Evolutionary conservation across 345 rosid species (phyloP).

Genomic region (Euphorbia pulcherrima): DNA sequence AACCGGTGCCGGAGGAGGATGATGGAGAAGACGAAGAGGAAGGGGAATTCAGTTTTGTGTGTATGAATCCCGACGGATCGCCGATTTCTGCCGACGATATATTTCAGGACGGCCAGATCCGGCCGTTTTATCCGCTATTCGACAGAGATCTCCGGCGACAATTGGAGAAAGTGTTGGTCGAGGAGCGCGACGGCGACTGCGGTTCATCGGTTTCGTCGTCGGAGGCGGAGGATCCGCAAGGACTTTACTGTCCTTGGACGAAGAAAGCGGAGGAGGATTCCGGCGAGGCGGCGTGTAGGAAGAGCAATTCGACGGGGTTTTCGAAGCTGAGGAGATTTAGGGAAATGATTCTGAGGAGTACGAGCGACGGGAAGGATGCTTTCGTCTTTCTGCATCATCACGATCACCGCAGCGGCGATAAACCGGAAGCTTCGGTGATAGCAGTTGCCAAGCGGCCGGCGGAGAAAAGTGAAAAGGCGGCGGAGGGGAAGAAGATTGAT

Average conservation of each 20-base stretch:
- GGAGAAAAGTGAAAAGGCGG: conserved; percentile 3
- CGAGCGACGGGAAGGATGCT: conserved; percentile 50
- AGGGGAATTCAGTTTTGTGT: conserved; percentile 42
- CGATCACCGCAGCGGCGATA: not conserved
- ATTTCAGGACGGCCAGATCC: conserved; percentile 47
- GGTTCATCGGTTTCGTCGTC: conserved; percentile 14
- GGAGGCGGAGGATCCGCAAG: conserved; percentile 24
- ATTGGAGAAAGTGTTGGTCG: conserved; percentile 29
- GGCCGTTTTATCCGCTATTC: conserved; percentile 44
- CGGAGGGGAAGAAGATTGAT: conserved; percentile 2
- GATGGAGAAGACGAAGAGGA: conserved; percentile 25
- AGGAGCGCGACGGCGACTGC: conserved; percentile 7
- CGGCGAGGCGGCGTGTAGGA: conserved; percentile 29
- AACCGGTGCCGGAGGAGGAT: not conserved
- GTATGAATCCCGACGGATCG: conserved; percentile 29
- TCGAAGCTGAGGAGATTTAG: conserved; percentile 50
- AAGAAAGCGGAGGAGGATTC: conserved; percentile 27
- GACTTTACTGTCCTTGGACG: conserved; percentile 42
- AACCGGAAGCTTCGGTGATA: not conserved
- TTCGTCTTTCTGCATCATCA: conserved; percentile 38
- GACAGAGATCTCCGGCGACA: conserved; percentile 30
- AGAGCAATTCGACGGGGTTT: conserved; percentile 58
- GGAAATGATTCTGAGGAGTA: conserved; percentile 37
- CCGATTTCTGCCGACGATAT: conserved; percentile 39
- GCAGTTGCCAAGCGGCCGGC: not conserved